These are phyloP conservation scores for Parafenestella ontariensis DNA, from an alignment of 2,329 filamentous ascomycete genomes.

Conservation along the genomic window DNA sequence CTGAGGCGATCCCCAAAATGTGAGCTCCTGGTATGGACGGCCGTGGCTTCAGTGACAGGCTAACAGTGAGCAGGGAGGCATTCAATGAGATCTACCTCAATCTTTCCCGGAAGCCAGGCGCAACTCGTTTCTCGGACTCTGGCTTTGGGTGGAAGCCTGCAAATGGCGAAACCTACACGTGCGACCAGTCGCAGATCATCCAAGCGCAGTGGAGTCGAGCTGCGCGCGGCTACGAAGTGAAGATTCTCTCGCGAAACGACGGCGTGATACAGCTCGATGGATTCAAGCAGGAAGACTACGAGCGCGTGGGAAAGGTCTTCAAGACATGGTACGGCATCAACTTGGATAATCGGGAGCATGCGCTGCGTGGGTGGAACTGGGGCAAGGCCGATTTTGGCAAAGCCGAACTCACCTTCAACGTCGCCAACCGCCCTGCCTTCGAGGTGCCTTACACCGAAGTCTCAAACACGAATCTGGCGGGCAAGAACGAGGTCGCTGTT, in stretches of 20 bases:
- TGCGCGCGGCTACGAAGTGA: slow-evolving; percentile 90
- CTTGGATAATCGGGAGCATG: slow-evolving; percentile 91
- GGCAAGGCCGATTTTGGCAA: slow-evolving; percentile 97
- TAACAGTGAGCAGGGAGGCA: slow-evolving; percentile 69
- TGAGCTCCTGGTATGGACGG: not conserved
- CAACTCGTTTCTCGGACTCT: slow-evolving; percentile 92
- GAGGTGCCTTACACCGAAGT: slow-evolving; percentile 98
- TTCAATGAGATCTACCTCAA: slow-evolving; percentile 98
- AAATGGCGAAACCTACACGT: slow-evolving; percentile 88
- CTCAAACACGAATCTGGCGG: slow-evolving; percentile 95
- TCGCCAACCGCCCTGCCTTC: slow-evolving; percentile 94
- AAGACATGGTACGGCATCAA: slow-evolving; percentile 98
- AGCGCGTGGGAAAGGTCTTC: slow-evolving; percentile 89
- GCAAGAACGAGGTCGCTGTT: slow-evolving; percentile 96
- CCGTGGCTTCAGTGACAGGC: not conserved
- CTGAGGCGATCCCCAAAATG: slow-evolving; percentile 1
- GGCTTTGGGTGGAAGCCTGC: slow-evolving; percentile 95
- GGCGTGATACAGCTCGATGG: slow-evolving; percentile 93
- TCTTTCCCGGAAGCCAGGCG: slow-evolving; percentile 88
- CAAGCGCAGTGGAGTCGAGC: slow-evolving; percentile 95
- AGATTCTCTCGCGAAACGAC: slow-evolving; percentile 83
- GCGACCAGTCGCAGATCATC: slow-evolving; percentile 84
- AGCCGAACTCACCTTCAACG: slow-evolving; percentile 93
- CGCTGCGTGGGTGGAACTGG: slow-evolving; percentile 98
- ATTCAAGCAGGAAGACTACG: slow-evolving; percentile 92